Percentiles rank a stretch among this genome's conserved stretches.
phyloP scores from a whole-genome alignment of 2,329 filamentous ascomycete species.

The Akanthomyces lecanii region DNA sequence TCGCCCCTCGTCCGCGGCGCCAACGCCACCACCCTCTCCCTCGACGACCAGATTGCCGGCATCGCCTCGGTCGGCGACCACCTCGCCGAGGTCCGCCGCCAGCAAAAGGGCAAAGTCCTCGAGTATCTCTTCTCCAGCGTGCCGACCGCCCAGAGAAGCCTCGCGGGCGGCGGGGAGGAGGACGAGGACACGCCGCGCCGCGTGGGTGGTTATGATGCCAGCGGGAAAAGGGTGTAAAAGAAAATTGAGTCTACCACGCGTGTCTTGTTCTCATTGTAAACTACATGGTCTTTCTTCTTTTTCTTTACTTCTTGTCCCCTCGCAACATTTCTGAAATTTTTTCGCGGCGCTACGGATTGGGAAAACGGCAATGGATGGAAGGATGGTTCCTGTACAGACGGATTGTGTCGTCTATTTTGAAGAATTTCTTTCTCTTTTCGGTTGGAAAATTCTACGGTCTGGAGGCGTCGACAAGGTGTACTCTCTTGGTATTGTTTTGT shows the following conservation, averaged over 20 bases:
- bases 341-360: no score
- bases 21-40: constrained; percentile 61
- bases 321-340: no score
- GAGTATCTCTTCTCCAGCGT: constrained; percentile 66
- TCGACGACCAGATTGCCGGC: constrained; percentile 83
- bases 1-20: constrained; percentile 72
- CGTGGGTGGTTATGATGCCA: not conserved
- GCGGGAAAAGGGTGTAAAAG: not conserved
- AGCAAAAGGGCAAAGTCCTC: constrained; percentile 79
- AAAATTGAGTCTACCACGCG: not conserved
- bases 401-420: not conserved
- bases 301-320: no score
- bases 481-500: not conserved
- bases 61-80: constrained; percentile 76
- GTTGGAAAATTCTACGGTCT: not conserved
- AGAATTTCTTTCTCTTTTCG: not conserved
- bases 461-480: not conserved
- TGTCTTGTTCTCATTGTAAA: not conserved
- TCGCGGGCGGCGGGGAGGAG: no score
- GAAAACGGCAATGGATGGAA: no score
- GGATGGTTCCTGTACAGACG: not conserved
- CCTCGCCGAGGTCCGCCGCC: constrained; percentile 68
- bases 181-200: not conserved
- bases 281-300: no score
- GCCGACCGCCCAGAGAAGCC: constrained; percentile 16